Percentiles rank a stretch among this genome's conserved stretches.
These are phyloP conservation scores for Yarrowia divulgata DNA, from an alignment of 805 yeast genomes.

Conservation along the genomic window DNA sequence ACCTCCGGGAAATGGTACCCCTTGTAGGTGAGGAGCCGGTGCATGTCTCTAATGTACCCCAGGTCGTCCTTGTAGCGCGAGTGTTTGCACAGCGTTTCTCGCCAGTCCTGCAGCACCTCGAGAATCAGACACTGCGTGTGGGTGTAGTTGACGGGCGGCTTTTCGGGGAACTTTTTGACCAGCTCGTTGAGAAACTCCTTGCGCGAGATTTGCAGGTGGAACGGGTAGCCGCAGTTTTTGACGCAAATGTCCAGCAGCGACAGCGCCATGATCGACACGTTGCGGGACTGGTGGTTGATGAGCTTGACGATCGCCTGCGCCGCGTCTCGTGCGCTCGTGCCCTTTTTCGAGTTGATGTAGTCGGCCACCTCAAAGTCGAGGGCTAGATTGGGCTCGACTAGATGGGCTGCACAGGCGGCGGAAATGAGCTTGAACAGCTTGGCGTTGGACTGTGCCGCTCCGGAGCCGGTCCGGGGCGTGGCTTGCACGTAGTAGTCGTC, in stretches of 20 bases:
- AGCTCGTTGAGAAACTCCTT: conserved; percentile 93
- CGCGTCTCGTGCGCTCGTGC: conserved; percentile 89
- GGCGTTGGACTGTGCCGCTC: conserved; percentile 35
- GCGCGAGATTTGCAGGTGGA: conserved; percentile 92
- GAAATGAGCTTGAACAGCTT: conserved; percentile 38
- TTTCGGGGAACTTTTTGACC: conserved; percentile 91
- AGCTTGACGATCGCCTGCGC: conserved; percentile 83
- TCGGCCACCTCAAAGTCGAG: conserved; percentile 93
- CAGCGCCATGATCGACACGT: conserved; percentile 82
- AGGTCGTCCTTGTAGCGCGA: conserved; percentile 90
- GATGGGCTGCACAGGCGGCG: conserved; percentile 83
- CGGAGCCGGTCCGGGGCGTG: conserved; percentile 9
- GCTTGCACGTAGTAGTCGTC: conserved; percentile 37
- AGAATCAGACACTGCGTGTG: conserved; percentile 83
- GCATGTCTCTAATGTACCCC: conserved; percentile 94
- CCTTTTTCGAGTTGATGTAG: conserved; percentile 90
- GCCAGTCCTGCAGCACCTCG: conserved; percentile 96
- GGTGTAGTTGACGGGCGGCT: conserved; percentile 86
- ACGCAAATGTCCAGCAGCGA: conserved; percentile 82
- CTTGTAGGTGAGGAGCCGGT: conserved; percentile 82
- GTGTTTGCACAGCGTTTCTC: conserved; percentile 89
- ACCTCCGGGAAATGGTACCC: conserved; percentile 95
- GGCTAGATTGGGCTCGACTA: conserved; percentile 85
- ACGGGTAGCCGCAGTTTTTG: conserved; percentile 97
- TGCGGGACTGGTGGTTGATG: conserved; percentile 82